Percentiles rank a stretch among this genome's conserved stretches.
Conservation (phyloP, 1,139 yeast genomes). For the Diutina sp. region DNA sequence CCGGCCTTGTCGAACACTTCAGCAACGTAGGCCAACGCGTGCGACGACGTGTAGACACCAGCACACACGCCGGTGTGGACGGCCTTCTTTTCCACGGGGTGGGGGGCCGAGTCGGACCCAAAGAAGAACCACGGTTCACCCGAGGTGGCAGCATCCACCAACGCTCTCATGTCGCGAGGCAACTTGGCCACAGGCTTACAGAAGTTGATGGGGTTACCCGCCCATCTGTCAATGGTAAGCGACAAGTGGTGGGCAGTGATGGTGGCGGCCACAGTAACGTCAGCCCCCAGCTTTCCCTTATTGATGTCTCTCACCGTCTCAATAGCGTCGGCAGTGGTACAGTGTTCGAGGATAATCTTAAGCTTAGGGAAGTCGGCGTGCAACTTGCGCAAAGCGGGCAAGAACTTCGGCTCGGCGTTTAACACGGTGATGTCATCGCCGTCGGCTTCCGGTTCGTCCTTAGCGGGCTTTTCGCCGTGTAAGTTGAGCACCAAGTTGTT, state of each 20-base stretch:
- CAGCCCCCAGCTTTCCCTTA: conserved; percentile 17
- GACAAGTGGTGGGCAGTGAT: conserved; percentile 92
- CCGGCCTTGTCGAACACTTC: conserved; percentile 64
- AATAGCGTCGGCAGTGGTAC: conserved; percentile 84
- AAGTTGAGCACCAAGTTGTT: conserved; percentile 67
- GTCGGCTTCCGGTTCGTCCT: conserved; percentile 21
- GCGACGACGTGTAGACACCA: conserved; percentile 88
- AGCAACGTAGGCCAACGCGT: conserved; percentile 74
- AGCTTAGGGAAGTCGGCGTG: conserved; percentile 77
- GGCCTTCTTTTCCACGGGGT: conserved; percentile 67
- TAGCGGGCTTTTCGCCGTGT: conserved; percentile 86
- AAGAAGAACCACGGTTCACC: conserved; percentile 91
- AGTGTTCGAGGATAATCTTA: conserved; percentile 85
- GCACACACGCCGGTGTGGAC: conserved; percentile 85
- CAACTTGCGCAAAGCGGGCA: conserved; percentile 78
- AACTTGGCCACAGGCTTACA: conserved; percentile 97
- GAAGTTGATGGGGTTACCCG: conserved; percentile 87
- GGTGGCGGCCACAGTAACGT: conserved; percentile 68
- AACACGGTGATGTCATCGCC: conserved; percentile 62
- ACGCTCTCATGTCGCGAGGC: conserved; percentile 70
- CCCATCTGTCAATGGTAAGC: conserved; percentile 89
- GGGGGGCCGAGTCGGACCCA: conserved; percentile 98
- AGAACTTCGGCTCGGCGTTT: conserved; percentile 85
- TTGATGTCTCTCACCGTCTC: conserved; percentile 57
- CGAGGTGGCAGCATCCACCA: conserved; percentile 78